Percentiles rank a stretch among this genome's conserved stretches.
phyloP scores from a whole-genome alignment of 768 basidiomycete species.

The Lentinula boryana region DNA sequence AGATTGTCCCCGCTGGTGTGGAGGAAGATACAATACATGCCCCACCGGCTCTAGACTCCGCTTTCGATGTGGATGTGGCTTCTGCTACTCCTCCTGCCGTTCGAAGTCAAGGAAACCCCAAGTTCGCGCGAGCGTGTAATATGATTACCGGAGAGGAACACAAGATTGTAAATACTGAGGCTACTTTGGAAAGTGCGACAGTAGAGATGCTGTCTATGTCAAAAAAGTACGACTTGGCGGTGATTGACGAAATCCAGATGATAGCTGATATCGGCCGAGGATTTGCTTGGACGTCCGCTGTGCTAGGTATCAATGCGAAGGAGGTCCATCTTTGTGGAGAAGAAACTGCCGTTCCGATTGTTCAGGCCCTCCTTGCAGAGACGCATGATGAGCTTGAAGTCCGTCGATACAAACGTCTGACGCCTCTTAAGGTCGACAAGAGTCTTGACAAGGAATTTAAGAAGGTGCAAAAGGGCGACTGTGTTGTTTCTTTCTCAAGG shows the following conservation, averaged over 20 bases:
- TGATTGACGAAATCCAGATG: conserved; percentile 98
- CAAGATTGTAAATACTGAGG: conserved; percentile 54
- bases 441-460: conserved; percentile 57
- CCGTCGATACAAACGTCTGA: conserved; percentile 81
- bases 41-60: conserved; percentile 12
- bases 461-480: conserved; percentile 76
- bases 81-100: conserved; percentile 20
- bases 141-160: conserved; percentile 91
- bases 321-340: conserved; percentile 97
- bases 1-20: conserved; percentile 71
- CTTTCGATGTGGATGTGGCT: conserved; percentile 23
- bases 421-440: conserved; percentile 69
- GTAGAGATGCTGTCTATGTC: conserved; percentile 78
- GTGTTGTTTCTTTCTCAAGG: conserved; percentile 83
- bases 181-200: conserved; percentile 71
- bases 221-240: conserved; percentile 64
- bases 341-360: conserved; percentile 82
- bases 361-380: conserved; percentile 58
- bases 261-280: conserved; percentile 77
- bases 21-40: conserved; percentile 34
- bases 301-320: conserved; percentile 67
- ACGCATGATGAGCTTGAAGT: conserved; percentile 82
- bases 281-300: conserved; percentile 73
- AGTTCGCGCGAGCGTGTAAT: conserved; percentile 66
- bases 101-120: conserved; percentile 33